A percentile compares a stretch with the other conserved stretches of the same genome.
These are phyloP conservation scores for Phytophthora cactorum DNA, from an alignment of 352 stramenopile genomes.

Conservation along the genomic window DNA sequence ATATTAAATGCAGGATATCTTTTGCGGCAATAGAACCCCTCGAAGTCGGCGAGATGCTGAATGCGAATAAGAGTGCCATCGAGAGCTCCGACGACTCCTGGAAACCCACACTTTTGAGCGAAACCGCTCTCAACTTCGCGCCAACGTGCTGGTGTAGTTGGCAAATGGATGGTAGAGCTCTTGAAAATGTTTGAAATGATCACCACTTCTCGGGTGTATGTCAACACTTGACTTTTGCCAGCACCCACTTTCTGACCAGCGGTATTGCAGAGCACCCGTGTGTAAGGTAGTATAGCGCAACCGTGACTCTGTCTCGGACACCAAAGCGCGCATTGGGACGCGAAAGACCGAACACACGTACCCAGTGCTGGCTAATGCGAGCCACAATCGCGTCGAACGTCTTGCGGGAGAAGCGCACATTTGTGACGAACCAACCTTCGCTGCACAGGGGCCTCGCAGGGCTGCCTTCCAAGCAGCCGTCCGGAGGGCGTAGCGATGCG, in stretches of 20 bases:
- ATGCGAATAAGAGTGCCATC: not conserved
- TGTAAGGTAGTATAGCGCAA: not conserved
- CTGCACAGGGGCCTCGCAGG: not conserved
- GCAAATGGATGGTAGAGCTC: not conserved
- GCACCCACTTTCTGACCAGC: not conserved
- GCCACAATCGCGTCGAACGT: not conserved
- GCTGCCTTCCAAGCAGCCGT: not conserved
- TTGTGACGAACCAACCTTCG: not conserved
- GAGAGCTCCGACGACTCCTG: not conserved
- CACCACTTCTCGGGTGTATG: not conserved
- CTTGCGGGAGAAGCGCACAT: not conserved
- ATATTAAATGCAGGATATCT: not conserved
- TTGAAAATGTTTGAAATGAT: not conserved
- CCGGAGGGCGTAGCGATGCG: not conserved
- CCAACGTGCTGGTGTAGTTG: not conserved
- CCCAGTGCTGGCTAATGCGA: not conserved
- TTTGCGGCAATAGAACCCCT: not conserved
- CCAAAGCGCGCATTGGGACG: not conserved
- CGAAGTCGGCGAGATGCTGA: not conserved
- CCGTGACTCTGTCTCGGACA: not conserved
- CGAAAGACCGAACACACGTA: not conserved
- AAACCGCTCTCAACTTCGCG: not conserved
- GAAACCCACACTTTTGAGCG: not conserved
- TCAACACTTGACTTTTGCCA: not conserved
- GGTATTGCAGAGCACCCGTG: not conserved